phyloP scores from a whole-genome alignment of 441 rosid species.

The Erodium moschatum region DNA sequence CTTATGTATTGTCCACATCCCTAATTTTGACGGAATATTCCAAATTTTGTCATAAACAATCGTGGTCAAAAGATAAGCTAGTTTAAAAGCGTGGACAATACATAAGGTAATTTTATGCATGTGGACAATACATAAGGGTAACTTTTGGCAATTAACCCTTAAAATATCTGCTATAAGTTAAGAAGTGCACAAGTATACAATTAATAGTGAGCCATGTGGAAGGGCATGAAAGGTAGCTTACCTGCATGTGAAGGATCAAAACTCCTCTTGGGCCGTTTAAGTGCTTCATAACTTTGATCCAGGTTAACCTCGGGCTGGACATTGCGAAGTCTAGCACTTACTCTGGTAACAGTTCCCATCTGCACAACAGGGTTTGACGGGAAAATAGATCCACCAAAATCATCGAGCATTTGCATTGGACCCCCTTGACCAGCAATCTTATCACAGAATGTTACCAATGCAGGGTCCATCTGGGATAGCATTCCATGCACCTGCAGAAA shows the following conservation, averaged over 20 bases:
- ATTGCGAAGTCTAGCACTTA: constrained; percentile 90
- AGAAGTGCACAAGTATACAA: background rate
- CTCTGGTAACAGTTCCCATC: constrained; percentile 68
- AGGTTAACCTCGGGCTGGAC: constrained; percentile 74
- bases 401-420: constrained; percentile 69
- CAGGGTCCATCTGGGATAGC: constrained; percentile 98
- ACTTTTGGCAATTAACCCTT: too few species aligned
- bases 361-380: constrained; percentile 70
- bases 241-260: constrained; percentile 50
- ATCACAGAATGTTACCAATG: constrained; percentile 75
- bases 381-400: constrained; percentile 52
- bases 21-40: too few species aligned
- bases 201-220: background rate
- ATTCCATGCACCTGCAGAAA: constrained; percentile 77
- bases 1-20: too few species aligned
- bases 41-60: too few species aligned
- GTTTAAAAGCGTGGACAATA: too few species aligned
- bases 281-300: constrained; percentile 64
- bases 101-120: too few species aligned
- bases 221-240: constrained; percentile 17
- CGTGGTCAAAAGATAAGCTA: too few species aligned
- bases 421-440: constrained; percentile 89
- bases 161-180: background rate
- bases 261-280: constrained; percentile 69
- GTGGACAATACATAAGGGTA: too few species aligned